Percentiles rank a stretch among this genome's conserved stretches.
phyloP scores from a whole-genome alignment of 805 yeast species.

The Barnettozyma vustinii region DNA sequence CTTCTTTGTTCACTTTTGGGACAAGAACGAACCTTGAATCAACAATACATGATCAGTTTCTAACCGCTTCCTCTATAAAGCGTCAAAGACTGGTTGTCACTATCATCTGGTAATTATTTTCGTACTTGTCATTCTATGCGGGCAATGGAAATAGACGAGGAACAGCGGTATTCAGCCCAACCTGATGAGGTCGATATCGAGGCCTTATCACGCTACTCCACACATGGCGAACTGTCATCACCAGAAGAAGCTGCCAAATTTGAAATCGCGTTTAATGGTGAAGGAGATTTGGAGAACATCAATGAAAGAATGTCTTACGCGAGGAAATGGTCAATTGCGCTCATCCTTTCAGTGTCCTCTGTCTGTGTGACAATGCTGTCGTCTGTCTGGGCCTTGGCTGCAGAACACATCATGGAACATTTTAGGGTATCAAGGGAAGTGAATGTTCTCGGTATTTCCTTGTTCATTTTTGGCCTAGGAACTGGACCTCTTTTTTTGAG shows the following conservation, averaged over 20 bases:
- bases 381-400: constrained; percentile 61
- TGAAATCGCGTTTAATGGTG: constrained; percentile 27
- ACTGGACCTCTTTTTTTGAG: constrained; percentile 60
- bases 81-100: background rate
- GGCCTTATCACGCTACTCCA: constrained; percentile 10
- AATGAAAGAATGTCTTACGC: constrained; percentile 32
- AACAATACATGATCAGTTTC: background rate
- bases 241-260: constrained; percentile 12
- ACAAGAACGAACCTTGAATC: no score
- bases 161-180: background rate
- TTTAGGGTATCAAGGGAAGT: constrained; percentile 54
- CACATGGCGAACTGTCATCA: background rate
- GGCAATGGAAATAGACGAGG: background rate
- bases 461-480: constrained; percentile 69
- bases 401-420: constrained; percentile 40
- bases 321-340: constrained; percentile 54
- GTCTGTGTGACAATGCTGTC: constrained; percentile 64
- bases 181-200: constrained; percentile 21
- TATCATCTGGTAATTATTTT: no score
- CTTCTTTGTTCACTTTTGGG: no score
- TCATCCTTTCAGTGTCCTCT: constrained; percentile 48
- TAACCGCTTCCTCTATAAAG: background rate
- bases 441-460: constrained; percentile 50
- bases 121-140: no score
- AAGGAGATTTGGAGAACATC: constrained; percentile 29